These are phyloP conservation scores for Sclerotinia minor DNA, from an alignment of 2,329 filamentous ascomycete species.

Conservation along the genomic window DNA sequence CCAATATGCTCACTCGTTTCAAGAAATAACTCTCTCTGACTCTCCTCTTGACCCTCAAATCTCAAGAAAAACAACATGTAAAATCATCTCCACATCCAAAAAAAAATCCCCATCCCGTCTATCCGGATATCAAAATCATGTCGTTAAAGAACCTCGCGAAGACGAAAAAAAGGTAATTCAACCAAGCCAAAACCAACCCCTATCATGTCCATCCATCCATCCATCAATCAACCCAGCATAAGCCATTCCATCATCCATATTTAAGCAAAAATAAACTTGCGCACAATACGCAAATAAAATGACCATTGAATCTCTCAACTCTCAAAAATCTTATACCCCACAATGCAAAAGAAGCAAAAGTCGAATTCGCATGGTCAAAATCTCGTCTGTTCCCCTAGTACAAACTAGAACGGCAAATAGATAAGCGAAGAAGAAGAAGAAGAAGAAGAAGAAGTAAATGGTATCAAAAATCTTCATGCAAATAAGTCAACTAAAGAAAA, in stretches of 20 bases:
- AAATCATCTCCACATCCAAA: neutral
- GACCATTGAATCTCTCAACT: neutral
- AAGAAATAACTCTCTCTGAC: neutral
- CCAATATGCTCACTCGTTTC: neutral
- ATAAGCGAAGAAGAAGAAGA: neutral
- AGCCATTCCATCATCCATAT: neutral
- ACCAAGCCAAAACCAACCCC: neutral
- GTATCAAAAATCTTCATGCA: constrained; percentile 9
- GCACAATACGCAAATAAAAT: neutral
- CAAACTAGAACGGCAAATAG: neutral
- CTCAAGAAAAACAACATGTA: neutral
- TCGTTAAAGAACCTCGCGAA: constrained; percentile 12
- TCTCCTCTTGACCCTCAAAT: neutral
- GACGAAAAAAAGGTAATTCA: neutral
- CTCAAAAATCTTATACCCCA: neutral
- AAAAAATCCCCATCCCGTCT: constrained; percentile 5
- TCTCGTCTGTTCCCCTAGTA: neutral
- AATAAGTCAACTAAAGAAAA: neutral
- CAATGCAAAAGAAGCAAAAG: neutral
- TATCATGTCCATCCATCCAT: constrained; percentile 7
- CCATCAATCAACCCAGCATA: constrained; percentile 3
- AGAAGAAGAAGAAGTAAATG: constrained; percentile 2
- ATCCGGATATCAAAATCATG: constrained; percentile 21
- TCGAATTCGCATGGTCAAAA: neutral
- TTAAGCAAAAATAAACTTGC: neutral